Evolutionary conservation across 1,284 basidiomycete species (phyloP).

Genomic region (Cutaneotrichosporon daszewskae): DNA sequence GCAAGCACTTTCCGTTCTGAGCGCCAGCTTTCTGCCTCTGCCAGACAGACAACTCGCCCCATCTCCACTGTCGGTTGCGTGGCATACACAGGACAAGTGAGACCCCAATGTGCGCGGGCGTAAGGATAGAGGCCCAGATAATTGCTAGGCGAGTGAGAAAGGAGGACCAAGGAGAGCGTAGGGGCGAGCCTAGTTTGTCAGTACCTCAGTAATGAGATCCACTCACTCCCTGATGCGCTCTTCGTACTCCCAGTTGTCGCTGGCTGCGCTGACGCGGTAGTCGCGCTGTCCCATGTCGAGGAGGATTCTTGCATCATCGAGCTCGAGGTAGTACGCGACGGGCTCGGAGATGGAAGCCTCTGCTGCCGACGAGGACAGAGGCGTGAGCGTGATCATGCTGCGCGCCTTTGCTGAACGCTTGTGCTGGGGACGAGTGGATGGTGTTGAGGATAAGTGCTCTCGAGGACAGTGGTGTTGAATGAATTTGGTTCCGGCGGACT

Average conservation of each 20-base stretch:
- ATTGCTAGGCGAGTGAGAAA: constrained; percentile 86
- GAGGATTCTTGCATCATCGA: constrained; percentile 89
- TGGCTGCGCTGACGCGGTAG: constrained; percentile 30
- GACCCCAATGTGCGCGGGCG: constrained; percentile 77
- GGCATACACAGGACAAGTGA: constrained; percentile 89
- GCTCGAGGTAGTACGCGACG: constrained; percentile 72
- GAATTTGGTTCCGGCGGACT: no score
- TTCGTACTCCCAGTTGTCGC: constrained; percentile 44
- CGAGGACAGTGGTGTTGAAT: background rate
- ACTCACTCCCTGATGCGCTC: constrained; percentile 47
- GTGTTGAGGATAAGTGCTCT: background rate
- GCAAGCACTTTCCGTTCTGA: constrained; percentile 62
- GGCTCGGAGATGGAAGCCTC: constrained; percentile 55
- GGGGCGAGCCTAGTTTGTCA: constrained; percentile 64
- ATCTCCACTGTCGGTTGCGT: constrained; percentile 95
- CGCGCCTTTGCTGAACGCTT: background rate
- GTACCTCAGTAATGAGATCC: background rate
- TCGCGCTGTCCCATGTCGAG: constrained; percentile 74
- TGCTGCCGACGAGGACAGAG: constrained; percentile 72
- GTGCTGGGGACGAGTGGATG: background rate
- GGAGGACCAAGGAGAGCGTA: constrained; percentile 51
- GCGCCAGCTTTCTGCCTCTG: constrained; percentile 73
- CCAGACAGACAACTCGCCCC: constrained; percentile 80
- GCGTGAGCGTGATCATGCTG: constrained; percentile 85
- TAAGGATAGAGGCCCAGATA: constrained; percentile 89